Base-by-base conservation (phyloP, 441 rosid genomes). In the Biscutella laevigata region DNA sequence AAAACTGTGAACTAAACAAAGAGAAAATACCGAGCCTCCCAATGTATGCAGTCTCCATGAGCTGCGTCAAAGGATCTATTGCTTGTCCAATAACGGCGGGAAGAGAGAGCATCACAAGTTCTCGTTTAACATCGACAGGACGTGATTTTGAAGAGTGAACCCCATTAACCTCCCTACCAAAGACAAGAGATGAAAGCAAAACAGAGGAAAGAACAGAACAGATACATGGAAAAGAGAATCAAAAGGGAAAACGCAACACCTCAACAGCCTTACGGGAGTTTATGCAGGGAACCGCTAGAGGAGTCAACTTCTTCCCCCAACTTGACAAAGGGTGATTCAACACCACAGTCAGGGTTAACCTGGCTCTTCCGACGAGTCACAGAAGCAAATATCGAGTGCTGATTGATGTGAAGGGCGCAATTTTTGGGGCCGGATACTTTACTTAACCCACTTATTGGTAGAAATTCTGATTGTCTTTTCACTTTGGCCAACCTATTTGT, bases 21-120 rank as follows among this genome's bases (percentile, higher is more conserved):
- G 34, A 1, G 38, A 24, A 14, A 41, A 35, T 73, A 92, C 96
- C 95, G 43, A 86, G 69, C 76, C 95, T 81, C 32, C 98, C 98
- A 54, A 92, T 84, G 76, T 82, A 92, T 52, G 95, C 95, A n/a
- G 95, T 92, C 76, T 92, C 97, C 95, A 92, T 82, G 59, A 88
- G 80, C 57, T 66, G 84, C 14, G 94, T 71, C 44, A 92, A 53
- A 52, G 95, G 99, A 32, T 92, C 97, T n/a, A 92, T 79, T 20
- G 88, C 99, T 68, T 88, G 94, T 46, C 97, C 95, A 53, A 79
- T 88, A 51, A 92, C 55, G 29, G 97, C 99, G 22, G 97, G 97
- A 66, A 82, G 72, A 53, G 95, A 77, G 66, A 86, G 97, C 79
- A 66, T 71, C 14, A 82, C 47, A 67, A 92, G 80, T 74, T 92